Evolutionary conservation across 2,329 filamentous ascomycete genomes (phyloP).

Genomic region (Aureobasidium leucospermi): DNA sequence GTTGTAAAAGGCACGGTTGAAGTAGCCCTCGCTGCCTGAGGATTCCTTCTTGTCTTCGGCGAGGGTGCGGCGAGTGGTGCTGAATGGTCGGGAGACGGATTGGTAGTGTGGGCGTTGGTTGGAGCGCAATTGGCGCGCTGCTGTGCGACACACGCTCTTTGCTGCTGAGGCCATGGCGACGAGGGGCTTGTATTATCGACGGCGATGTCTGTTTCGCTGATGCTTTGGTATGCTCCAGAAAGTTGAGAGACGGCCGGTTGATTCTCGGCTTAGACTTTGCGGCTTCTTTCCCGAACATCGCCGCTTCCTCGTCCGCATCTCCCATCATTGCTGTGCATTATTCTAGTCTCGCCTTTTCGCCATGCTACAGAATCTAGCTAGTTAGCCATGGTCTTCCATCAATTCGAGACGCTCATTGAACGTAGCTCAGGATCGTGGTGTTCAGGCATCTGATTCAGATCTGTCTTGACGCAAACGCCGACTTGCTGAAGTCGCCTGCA

Average conservation of each 20-base stretch:
- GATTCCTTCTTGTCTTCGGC: neutral
- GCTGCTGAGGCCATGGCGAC: slow-evolving; percentile 8
- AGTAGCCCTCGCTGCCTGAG: slow-evolving; percentile 14
- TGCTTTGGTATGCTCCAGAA: neutral
- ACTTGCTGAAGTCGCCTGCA: too few species aligned
- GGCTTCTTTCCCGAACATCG: neutral
- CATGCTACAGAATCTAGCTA: neutral
- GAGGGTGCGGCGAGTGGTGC: slow-evolving; percentile 1
- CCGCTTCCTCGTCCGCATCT: neutral
- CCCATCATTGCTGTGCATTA: neutral
- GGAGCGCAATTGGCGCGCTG: slow-evolving; percentile 3
- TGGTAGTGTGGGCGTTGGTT: neutral
- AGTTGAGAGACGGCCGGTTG: slow-evolving; percentile 1
- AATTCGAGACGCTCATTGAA: too few species aligned
- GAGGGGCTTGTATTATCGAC: neutral
- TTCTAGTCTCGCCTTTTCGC: neutral
- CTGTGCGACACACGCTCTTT: slow-evolving; percentile 5
- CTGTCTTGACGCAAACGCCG: too few species aligned
- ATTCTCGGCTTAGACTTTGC: neutral
- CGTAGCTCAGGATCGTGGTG: too few species aligned
- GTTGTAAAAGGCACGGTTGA: slow-evolving; percentile 15
- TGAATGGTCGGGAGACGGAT: neutral
- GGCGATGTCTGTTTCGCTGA: neutral
- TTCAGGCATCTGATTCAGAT: too few species aligned
- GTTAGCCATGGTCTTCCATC: too few species aligned